Percentiles rank a stretch among this genome's conserved stretches.
Evolutionary conservation across 1,139 yeast genomes (phyloP).

Genomic region (Nakaseomyces glabratus): DNA sequence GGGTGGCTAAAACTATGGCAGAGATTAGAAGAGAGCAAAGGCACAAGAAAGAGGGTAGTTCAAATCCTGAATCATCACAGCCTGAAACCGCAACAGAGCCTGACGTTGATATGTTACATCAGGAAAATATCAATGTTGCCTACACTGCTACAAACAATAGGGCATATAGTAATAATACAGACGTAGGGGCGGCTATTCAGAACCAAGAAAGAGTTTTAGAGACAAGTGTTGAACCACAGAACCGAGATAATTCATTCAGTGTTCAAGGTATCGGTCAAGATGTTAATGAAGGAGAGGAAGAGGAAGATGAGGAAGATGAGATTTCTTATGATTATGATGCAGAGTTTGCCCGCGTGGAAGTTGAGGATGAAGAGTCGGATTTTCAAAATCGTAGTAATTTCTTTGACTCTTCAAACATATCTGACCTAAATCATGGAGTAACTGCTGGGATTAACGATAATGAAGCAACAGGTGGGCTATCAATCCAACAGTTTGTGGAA

Average conservation of each 20-base stretch:
- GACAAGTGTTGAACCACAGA: too few species aligned
- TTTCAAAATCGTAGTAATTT: constrained; percentile 4
- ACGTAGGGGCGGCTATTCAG: too few species aligned
- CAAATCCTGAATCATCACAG: too few species aligned
- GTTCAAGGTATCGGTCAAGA: too few species aligned
- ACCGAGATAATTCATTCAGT: too few species aligned
- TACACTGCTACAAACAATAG: too few species aligned
- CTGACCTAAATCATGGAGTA: not conserved
- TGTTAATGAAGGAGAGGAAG: constrained; percentile 8
- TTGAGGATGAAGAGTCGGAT: constrained; percentile 14
- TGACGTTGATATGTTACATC: too few species aligned
- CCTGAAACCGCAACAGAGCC: too few species aligned
- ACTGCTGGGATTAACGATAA: constrained; percentile 3
- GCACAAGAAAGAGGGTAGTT: constrained; percentile 7
- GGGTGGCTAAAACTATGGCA: constrained; percentile 20
- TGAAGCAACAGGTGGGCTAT: constrained; percentile 8
- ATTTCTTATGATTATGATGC: constrained; percentile 18
- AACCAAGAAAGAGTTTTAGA: too few species aligned
- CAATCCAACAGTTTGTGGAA: constrained; percentile 23
- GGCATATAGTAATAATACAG: too few species aligned
- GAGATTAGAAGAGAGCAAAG: constrained; percentile 5
- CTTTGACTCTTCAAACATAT: not conserved
- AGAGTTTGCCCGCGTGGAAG: constrained; percentile 17
- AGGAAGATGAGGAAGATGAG: constrained; percentile 15
- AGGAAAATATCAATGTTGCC: too few species aligned